Evolutionary conservation across 768 basidiomycete species (phyloP).

Genomic region (Trametes meyenii): DNA sequence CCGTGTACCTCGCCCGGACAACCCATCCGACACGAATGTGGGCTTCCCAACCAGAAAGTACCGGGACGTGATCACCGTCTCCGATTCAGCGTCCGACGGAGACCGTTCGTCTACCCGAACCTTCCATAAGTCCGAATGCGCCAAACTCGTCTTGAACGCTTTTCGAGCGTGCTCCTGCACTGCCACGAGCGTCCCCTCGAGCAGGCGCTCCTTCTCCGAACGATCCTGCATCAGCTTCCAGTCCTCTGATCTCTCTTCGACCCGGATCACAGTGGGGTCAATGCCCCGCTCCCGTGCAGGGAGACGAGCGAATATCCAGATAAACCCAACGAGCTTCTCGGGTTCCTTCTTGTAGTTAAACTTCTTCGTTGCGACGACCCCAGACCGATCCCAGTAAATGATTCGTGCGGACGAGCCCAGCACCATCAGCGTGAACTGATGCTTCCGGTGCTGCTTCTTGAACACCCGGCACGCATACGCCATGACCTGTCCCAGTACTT

Average conservation of each 20-base stretch:
- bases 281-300: constrained; percentile 2
- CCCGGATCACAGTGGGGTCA: constrained; percentile 3
- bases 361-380: constrained; percentile 6
- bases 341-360: constrained; percentile 12
- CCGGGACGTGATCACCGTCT: not conserved
- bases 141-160: not conserved
- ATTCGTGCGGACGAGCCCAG: constrained; percentile 5
- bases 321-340: not conserved
- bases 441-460: constrained; percentile 3
- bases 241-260: not conserved
- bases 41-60: constrained; percentile 16
- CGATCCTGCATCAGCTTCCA: not conserved
- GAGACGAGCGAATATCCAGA: constrained; percentile 8
- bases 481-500: constrained; percentile 2
- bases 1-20: constrained; percentile 14
- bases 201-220: not conserved
- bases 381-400: constrained; percentile 10
- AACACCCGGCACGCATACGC: not conserved
- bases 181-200: no score
- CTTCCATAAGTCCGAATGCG: not conserved
- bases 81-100: not conserved
- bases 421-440: constrained; percentile 4
- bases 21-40: not conserved
- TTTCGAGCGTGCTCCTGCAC: not conserved
- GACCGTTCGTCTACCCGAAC: not conserved